Percentiles rank a stretch among this genome's conserved stretches.
Conservation (phyloP, 2,329 filamentous ascomycete genomes). For the Microsporum audouinii region DNA sequence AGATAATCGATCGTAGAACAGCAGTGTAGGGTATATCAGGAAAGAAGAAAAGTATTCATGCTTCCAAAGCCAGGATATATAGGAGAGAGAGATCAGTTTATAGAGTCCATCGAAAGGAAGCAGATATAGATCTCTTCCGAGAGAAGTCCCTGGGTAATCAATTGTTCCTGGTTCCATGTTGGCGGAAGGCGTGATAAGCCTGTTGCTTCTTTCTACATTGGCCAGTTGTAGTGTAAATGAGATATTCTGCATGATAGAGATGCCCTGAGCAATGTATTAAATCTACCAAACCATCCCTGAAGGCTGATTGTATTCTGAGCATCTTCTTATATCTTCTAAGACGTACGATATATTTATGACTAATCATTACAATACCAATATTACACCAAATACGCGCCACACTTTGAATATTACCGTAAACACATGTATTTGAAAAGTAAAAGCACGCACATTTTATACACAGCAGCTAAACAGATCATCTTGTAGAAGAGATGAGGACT, state of each 20-base stretch:
- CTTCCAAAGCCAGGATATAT: background rate
- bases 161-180: background rate
- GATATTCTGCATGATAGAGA: too few relatives aligned
- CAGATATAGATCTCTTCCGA: background rate
- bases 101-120: background rate
- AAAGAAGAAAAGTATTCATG: background rate
- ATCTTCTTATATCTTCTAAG: too few relatives aligned
- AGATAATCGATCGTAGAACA: background rate
- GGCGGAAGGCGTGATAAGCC: background rate
- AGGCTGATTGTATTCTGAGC: too few relatives aligned
- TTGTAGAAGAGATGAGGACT: too few relatives aligned
- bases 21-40: background rate
- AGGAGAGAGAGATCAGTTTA: background rate
- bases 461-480: too few relatives aligned
- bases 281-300: too few relatives aligned
- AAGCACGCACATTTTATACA: too few relatives aligned
- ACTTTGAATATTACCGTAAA: too few relatives aligned
- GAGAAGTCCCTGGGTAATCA: background rate
- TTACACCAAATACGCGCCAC: background rate
- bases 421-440: too few relatives aligned
- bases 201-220: background rate
- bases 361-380: background rate
- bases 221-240: background rate
- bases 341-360: background rate
- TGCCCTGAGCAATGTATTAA: too few relatives aligned